phyloP scores from a whole-genome alignment of 306 rosid genomes.

The Aeschynomene evenia region DNA sequence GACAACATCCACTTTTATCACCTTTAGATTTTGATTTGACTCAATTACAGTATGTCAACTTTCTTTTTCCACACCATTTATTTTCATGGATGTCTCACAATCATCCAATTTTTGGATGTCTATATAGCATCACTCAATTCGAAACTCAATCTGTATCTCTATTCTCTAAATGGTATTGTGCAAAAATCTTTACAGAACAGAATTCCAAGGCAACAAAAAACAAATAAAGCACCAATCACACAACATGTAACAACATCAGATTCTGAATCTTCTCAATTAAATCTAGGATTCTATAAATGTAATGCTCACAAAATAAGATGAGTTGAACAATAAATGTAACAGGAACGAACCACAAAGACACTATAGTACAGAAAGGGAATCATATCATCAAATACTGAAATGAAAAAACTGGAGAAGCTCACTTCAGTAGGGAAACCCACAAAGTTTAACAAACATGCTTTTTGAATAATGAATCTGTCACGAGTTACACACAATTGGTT shows the following conservation, averaged over 20 bases:
- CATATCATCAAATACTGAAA: not conserved
- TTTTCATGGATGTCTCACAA: no score
- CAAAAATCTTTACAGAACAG: not conserved
- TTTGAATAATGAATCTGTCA: not conserved
- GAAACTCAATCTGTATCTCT: slow-evolving; percentile 2
- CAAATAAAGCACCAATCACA: not conserved
- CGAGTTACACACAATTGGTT: not conserved
- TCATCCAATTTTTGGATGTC: no score
- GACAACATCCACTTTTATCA: no score
- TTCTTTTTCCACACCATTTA: no score
- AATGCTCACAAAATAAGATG: slow-evolving; percentile 1
- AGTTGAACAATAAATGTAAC: slow-evolving; percentile 8
- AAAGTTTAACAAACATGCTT: not conserved
- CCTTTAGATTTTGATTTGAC: no score
- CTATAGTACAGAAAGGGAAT: not conserved
- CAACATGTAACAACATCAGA: slow-evolving; percentile 16
- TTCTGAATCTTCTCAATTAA: not conserved
- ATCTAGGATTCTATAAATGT: not conserved
- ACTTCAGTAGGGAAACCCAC: not conserved
- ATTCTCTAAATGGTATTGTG: slow-evolving; percentile 3
- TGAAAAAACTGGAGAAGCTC: not conserved
- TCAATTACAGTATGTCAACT: no score
- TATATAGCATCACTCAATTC: no score
- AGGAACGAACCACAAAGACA: slow-evolving; percentile 14
- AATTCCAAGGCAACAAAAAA: slow-evolving; percentile 16